Evolutionary conservation across 129 eudicot genomes (phyloP).

Genomic region (Centrapalus pauciflorus): DNA sequence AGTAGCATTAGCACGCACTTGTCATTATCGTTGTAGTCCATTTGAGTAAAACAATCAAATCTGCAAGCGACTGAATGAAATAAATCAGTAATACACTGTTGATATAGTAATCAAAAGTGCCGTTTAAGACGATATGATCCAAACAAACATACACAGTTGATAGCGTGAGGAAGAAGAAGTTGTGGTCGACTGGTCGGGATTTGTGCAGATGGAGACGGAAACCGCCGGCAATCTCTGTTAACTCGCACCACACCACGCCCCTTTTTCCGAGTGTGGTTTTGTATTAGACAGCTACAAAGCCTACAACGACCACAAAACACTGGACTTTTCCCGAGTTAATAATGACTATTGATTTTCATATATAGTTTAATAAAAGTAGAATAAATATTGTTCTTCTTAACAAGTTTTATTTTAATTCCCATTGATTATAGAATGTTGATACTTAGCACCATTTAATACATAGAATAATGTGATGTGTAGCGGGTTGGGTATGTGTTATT

Average conservation of each 20-base stretch:
- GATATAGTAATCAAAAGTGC: neutral
- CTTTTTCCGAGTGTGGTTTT: neutral
- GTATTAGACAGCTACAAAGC: neutral
- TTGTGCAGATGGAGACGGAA: slow-evolving; percentile 9
- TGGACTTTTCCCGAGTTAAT: neutral
- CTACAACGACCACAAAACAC: slow-evolving; percentile 1
- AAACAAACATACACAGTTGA: neutral
- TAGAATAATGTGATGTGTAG: no score
- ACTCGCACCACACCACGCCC: slow-evolving; percentile 7
- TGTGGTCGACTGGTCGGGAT: slow-evolving; percentile 17
- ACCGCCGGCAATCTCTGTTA: slow-evolving; percentile 15
- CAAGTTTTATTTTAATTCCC: no score
- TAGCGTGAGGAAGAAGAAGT: neutral
- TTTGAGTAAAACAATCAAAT: neutral
- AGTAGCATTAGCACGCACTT: slow-evolving; percentile 5
- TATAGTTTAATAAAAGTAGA: neutral
- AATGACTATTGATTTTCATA: neutral
- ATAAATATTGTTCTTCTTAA: no score
- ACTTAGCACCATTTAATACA: no score
- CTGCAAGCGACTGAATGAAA: neutral
- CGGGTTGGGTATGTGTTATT: no score
- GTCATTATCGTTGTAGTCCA: slow-evolving; percentile 14
- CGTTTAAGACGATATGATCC: neutral
- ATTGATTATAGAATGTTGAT: no score
- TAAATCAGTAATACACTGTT: neutral